Conservation (phyloP, 192 early-diverging fungal genomes). For the Podila verticillata region DNA sequence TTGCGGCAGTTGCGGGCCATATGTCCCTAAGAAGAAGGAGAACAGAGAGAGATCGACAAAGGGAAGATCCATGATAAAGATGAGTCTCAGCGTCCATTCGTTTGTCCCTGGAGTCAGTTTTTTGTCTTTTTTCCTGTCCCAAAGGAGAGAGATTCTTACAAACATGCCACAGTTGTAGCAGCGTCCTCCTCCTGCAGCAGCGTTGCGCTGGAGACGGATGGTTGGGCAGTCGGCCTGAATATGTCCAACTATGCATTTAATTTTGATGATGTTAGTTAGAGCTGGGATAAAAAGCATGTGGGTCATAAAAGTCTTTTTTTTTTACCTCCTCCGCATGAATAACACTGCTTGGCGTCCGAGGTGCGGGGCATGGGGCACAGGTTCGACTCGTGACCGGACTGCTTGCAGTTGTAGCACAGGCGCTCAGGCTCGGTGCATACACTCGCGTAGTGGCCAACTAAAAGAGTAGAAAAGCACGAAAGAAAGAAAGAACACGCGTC, state of each 20-base stretch:
- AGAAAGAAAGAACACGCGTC: not conserved
- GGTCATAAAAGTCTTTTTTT: not conserved
- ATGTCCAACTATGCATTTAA: conserved; percentile 55
- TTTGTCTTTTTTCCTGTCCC: too few relatives aligned
- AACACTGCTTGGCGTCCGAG: conserved; percentile 60
- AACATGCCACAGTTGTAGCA: conserved; percentile 62
- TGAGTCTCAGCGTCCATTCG: not conserved
- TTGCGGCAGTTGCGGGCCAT: conserved; percentile 59
- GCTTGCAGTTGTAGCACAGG: conserved; percentile 69
- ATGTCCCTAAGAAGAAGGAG: conserved; percentile 52
- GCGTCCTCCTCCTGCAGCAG: conserved; percentile 30
- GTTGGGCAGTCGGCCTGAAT: conserved; percentile 61
- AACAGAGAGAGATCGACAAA: not conserved
- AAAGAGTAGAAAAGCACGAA: not conserved
- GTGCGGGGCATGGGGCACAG: conserved; percentile 58
- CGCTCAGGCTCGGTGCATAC: conserved; percentile 59
- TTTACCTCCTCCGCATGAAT: conserved; percentile 64
- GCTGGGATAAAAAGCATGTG: not conserved
- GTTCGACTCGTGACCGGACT: conserved; percentile 61
- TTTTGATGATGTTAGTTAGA: not conserved
- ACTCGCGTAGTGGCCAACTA: conserved; percentile 64
- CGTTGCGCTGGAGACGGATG: conserved; percentile 40
- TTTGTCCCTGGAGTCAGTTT: not conserved
- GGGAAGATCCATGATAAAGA: not conserved
- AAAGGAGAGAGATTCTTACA: conserved; percentile 42